Evolutionary conservation across 2,329 filamentous ascomycete genomes (phyloP).

Genomic region (Tolypocladium pustulatum): DNA sequence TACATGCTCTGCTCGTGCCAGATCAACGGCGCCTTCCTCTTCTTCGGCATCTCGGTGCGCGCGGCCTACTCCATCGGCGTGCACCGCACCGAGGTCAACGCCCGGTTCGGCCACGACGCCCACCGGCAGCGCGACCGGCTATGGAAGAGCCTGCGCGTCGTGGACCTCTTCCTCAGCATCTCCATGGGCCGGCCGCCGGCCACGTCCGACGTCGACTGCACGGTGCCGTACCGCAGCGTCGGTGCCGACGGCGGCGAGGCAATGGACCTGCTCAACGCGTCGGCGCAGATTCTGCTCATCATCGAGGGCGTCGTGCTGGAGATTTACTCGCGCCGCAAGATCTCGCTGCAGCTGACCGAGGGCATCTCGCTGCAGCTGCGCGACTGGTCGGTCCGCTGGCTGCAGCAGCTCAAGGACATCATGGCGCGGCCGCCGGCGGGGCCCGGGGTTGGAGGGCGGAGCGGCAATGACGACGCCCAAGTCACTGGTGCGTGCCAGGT

Average conservation of each 20-base stretch:
- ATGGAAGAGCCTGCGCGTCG: constrained; percentile 42
- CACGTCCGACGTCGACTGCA: constrained; percentile 44
- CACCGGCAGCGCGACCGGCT: constrained; percentile 36
- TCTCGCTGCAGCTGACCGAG: constrained; percentile 41
- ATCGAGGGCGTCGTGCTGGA: constrained; percentile 39
- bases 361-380: constrained; percentile 41
- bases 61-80: constrained; percentile 43
- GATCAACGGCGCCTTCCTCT: constrained; percentile 43
- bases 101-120: constrained; percentile 33
- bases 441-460: not conserved
- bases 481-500: constrained; percentile 39
- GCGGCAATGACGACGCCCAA: constrained; percentile 13
- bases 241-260: constrained; percentile 26
- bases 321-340: constrained; percentile 42
- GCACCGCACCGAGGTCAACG: constrained; percentile 43
- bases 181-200: constrained; percentile 45
- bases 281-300: constrained; percentile 41
- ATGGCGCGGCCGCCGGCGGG: constrained; percentile 12
- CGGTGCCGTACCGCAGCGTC: constrained; percentile 31
- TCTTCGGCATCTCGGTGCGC: constrained; percentile 42
- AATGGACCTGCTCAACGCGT: constrained; percentile 38
- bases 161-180: constrained; percentile 41
- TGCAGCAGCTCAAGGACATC: constrained; percentile 30
- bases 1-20: constrained; percentile 46
- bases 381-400: constrained; percentile 40